Conservation (phyloP, 1,284 basidiomycete genomes). For the Sporisorium scitamineum region DNA sequence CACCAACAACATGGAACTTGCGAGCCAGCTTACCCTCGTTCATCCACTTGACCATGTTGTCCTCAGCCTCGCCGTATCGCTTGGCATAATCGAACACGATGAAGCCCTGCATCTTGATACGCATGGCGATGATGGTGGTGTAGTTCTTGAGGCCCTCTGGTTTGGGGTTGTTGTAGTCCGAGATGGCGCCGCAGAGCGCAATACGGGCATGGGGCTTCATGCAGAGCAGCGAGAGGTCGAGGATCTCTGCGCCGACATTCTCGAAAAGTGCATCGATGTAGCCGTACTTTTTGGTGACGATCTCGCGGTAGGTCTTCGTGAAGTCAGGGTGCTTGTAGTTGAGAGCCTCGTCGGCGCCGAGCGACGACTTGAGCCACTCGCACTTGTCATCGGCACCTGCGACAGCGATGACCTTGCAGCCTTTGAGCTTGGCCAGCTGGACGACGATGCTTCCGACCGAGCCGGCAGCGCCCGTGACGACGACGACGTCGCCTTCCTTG, state of each 20-base stretch:
- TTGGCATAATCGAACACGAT: conserved; percentile 49
- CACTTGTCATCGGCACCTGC: conserved; percentile 84
- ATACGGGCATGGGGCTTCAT: conserved; percentile 83
- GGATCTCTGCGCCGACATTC: conserved; percentile 56
- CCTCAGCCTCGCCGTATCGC: conserved; percentile 46
- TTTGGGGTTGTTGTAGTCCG: conserved; percentile 68
- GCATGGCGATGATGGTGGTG: conserved; percentile 77
- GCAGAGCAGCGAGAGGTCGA: conserved; percentile 68
- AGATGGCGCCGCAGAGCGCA: conserved; percentile 81
- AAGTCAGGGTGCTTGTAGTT: conserved; percentile 82
- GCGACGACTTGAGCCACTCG: conserved; percentile 80
- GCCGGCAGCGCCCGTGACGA: conserved; percentile 62
- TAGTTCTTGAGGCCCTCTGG: conserved; percentile 70
- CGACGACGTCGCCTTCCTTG: conserved; percentile 57
- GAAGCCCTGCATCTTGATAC: conserved; percentile 84
- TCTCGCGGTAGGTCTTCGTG: conserved; percentile 76
- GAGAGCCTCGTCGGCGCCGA: conserved; percentile 84
- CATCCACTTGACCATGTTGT: conserved; percentile 73
- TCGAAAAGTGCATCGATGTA: conserved; percentile 58
- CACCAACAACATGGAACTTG: conserved; percentile 70
- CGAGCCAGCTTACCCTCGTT: conserved; percentile 81
- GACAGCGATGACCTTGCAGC: conserved; percentile 82
- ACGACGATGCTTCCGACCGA: conserved; percentile 69
- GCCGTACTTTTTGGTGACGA: conserved; percentile 70
- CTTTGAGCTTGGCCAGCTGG: conserved; percentile 74